A percentile compares a stretch with the other conserved stretches of the same genome.
These are phyloP conservation scores for Debaryomyces sp. DNA, from an alignment of 1,139 yeast species.

Conservation along the genomic window DNA sequence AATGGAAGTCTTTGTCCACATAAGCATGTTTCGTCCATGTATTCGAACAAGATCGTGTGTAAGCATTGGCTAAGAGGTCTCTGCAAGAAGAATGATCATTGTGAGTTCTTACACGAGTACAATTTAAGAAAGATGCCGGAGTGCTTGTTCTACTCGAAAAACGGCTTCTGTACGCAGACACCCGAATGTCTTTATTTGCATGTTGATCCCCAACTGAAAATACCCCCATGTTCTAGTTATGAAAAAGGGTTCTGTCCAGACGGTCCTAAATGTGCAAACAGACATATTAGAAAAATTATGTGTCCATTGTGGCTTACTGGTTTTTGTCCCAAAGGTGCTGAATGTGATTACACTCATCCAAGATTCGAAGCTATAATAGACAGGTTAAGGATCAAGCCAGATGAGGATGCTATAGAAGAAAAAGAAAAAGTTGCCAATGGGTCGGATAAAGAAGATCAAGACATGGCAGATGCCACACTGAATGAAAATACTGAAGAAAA, in stretches of 20 bases:
- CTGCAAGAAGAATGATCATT: constrained; percentile 94
- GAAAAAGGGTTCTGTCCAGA: constrained; percentile 89
- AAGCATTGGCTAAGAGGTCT: constrained; percentile 98
- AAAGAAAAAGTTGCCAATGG: constrained; percentile 8
- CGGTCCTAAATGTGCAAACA: constrained; percentile 83
- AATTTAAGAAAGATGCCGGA: constrained; percentile 96
- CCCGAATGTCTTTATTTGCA: constrained; percentile 95
- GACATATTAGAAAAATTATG: constrained; percentile 76
- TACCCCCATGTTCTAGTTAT: constrained; percentile 85
- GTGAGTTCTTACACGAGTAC: constrained; percentile 95
- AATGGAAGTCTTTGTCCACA: constrained; percentile 83
- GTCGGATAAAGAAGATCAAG: constrained; percentile 13
- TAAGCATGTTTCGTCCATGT: constrained; percentile 83
- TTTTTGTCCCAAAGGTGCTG: constrained; percentile 82
- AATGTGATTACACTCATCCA: constrained; percentile 63
- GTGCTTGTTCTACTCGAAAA: constrained; percentile 82
- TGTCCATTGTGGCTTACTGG: constrained; percentile 91
- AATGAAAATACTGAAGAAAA: constrained; percentile 7
- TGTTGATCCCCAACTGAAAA: constrained; percentile 84
- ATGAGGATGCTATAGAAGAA: constrained; percentile 20
- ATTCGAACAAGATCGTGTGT: constrained; percentile 83
- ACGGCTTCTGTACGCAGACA: constrained; percentile 91
- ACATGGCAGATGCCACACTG: constrained; percentile 4
- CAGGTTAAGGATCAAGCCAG: constrained; percentile 55
- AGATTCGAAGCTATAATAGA: constrained; percentile 50